Percentiles rank a stretch among this genome's conserved stretches.
These are phyloP conservation scores for Hansenula anomala DNA, from an alignment of 1,139 yeast genomes.

Conservation along the genomic window DNA sequence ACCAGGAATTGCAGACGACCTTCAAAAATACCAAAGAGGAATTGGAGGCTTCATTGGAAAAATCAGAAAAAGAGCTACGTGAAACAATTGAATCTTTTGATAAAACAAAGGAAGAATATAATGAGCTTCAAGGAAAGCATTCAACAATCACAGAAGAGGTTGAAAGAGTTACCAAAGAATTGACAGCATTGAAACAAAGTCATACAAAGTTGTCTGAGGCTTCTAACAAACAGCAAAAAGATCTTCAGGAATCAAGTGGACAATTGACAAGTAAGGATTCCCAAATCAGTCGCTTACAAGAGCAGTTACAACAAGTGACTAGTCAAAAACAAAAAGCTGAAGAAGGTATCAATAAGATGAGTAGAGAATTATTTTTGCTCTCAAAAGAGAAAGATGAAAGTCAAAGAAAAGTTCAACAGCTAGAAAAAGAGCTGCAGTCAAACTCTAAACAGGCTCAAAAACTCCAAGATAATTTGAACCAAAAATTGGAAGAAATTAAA, in stretches of 20 bases:
- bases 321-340: conserved; percentile 67
- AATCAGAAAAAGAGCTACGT: conserved; percentile 7
- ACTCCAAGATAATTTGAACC: conserved; percentile 12
- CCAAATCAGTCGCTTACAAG: conserved; percentile 32
- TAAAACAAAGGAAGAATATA: conserved; percentile 16
- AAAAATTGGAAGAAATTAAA: conserved; percentile 17
- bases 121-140: conserved; percentile 7
- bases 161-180: conserved; percentile 4
- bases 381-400: conserved; percentile 53
- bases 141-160: conserved; percentile 6
- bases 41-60: conserved; percentile 6
- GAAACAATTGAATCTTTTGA: conserved; percentile 10
- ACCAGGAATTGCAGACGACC: conserved; percentile 30
- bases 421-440: conserved; percentile 26
- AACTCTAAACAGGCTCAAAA: background rate
- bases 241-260: conserved; percentile 6
- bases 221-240: conserved; percentile 7
- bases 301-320: conserved; percentile 34
- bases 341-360: conserved; percentile 87
- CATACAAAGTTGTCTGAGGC: conserved; percentile 26
- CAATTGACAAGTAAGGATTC: conserved; percentile 26
- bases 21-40: conserved; percentile 15
- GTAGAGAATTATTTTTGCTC: conserved; percentile 68
- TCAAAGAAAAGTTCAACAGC: conserved; percentile 38
- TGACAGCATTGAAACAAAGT: conserved; percentile 17